phyloP scores from a whole-genome alignment of 257 asterid genomes.

The Jacaranda mimosifolia region DNA sequence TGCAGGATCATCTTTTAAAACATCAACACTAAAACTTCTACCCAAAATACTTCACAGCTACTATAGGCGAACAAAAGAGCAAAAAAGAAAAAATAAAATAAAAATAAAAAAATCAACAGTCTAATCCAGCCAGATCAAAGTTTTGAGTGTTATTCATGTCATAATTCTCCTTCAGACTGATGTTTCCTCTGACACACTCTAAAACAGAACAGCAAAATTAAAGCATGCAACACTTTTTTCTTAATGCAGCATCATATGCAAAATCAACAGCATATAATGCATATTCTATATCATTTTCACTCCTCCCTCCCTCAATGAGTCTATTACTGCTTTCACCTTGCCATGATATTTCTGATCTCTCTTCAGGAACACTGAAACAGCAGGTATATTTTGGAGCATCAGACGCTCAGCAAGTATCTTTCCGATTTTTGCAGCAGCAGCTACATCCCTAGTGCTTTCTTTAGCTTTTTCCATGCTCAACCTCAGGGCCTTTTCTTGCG shows the following conservation, averaged over 20 bases:
- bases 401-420: slow-evolving; percentile 82
- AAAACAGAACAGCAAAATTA: neutral
- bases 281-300: slow-evolving; percentile 59
- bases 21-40: no score
- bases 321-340: slow-evolving; percentile 87
- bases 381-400: slow-evolving; percentile 69
- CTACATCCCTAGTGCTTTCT: slow-evolving; percentile 79
- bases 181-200: neutral
- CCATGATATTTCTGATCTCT: slow-evolving; percentile 89
- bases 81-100: no score
- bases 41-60: no score
- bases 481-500: slow-evolving; percentile 91
- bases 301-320: slow-evolving; percentile 73
- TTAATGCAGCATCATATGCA: slow-evolving; percentile 20
- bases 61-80: no score
- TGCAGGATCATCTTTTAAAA: no score
- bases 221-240: neutral
- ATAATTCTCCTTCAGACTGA: neutral
- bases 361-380: slow-evolving; percentile 71
- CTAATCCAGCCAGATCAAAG: slow-evolving; percentile 3
- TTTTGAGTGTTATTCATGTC: neutral
- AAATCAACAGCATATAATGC: neutral
- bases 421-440: slow-evolving; percentile 95
- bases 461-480: slow-evolving; percentile 63
- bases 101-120: neutral